phyloP scores from a whole-genome alignment of 1,139 yeast genomes.

The Meyerozyma sp. region DNA sequence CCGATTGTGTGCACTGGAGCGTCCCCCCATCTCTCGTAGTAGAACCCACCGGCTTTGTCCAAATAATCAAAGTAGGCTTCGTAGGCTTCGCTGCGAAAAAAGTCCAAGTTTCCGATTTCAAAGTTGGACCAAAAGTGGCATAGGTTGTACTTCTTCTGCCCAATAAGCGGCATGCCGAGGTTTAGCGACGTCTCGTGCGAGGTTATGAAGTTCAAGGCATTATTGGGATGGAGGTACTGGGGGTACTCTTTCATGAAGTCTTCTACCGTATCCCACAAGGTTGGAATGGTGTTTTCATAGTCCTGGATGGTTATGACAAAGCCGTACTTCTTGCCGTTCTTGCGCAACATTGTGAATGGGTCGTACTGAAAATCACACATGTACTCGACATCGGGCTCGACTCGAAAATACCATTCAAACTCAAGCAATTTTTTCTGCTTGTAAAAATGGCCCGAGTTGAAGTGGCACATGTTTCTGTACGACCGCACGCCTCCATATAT shows the following conservation, averaged over 20 bases:
- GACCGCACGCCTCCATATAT: slow-evolving; percentile 38
- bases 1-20: slow-evolving; percentile 94
- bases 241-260: slow-evolving; percentile 59
- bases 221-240: slow-evolving; percentile 59
- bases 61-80: slow-evolving; percentile 62
- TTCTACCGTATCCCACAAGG: slow-evolving; percentile 74
- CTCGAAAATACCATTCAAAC: slow-evolving; percentile 43
- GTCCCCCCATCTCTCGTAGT: slow-evolving; percentile 96
- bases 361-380: slow-evolving; percentile 47
- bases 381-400: slow-evolving; percentile 44
- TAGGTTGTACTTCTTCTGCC: slow-evolving; percentile 63
- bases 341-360: slow-evolving; percentile 34
- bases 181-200: slow-evolving; percentile 45
- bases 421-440: slow-evolving; percentile 33
- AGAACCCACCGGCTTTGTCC: slow-evolving; percentile 76
- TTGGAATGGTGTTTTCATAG: slow-evolving; percentile 51
- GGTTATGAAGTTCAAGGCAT: slow-evolving; percentile 64
- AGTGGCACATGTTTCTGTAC: slow-evolving; percentile 46
- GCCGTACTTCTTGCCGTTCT: slow-evolving; percentile 35
- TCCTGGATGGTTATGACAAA: slow-evolving; percentile 41
- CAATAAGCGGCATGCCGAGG: slow-evolving; percentile 12
- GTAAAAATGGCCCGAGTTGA: slow-evolving; percentile 42
- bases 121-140: slow-evolving; percentile 97
- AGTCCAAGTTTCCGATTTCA: slow-evolving; percentile 78
- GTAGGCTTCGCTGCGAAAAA: slow-evolving; percentile 71